Conservation (phyloP, 345 rosid species). For the Alliaria petiolata region DNA sequence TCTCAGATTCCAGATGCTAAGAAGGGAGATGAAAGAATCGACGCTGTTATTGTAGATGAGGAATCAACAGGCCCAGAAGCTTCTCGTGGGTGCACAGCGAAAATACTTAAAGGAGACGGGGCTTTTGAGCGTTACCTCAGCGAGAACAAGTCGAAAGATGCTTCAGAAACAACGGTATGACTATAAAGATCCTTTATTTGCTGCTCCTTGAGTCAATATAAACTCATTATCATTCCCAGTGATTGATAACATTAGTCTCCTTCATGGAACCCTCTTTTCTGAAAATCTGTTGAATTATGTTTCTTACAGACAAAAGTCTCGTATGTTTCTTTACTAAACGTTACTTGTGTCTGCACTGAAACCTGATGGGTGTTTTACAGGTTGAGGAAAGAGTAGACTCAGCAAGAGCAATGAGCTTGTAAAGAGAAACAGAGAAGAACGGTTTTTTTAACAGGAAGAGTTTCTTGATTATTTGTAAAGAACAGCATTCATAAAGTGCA, state of each 20-base stretch:
- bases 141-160: constrained; percentile 36
- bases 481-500: constrained; percentile 30
- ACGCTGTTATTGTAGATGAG: constrained; percentile 80
- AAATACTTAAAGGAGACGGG: constrained; percentile 70
- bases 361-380: constrained; percentile 32
- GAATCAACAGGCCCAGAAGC: constrained; percentile 60
- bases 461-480: constrained; percentile 32
- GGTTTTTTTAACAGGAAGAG: constrained; percentile 2
- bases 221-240: not conserved
- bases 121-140: constrained; percentile 60
- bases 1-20: constrained; percentile 80
- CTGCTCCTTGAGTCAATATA: not conserved
- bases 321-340: not conserved
- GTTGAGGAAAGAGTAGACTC: constrained; percentile 57
- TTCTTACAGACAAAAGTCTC: not conserved
- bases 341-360: not conserved
- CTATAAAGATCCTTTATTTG: not conserved
- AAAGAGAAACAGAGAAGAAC: constrained; percentile 14
- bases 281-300: not conserved
- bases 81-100: constrained; percentile 67
- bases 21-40: constrained; percentile 61
- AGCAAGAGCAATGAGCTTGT: constrained; percentile 75
- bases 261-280: constrained; percentile 1
- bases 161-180: constrained; percentile 45
- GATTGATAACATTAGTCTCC: not conserved